Conservation (phyloP, 805 yeast genomes). For the Schizosaccharomyces lindneri region DNA sequence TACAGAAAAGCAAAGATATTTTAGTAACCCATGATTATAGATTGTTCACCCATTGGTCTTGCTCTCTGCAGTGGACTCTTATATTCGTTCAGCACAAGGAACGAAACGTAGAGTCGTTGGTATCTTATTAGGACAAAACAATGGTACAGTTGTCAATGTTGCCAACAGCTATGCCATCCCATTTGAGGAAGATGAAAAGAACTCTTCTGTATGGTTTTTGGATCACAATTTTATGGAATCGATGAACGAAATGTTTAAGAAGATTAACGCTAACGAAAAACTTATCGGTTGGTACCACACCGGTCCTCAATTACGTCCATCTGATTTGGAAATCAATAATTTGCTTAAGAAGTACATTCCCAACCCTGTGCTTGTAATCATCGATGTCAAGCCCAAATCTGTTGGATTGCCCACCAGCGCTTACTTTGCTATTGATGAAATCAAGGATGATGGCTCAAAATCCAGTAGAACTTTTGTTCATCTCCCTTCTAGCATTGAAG, state of each 20-base stretch:
- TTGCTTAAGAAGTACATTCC: conserved; percentile 59
- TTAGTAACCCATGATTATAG: background rate
- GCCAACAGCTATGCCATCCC: conserved; percentile 90
- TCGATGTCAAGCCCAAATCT: conserved; percentile 62
- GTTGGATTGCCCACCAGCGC: conserved; percentile 94
- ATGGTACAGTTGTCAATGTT: conserved; percentile 33
- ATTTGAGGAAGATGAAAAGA: conserved; percentile 85
- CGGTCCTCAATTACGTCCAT: conserved; percentile 73
- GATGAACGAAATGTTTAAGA: conserved; percentile 94
- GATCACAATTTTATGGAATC: conserved; percentile 90
- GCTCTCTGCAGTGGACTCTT: conserved; percentile 84
- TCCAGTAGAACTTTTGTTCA: conserved; percentile 84
- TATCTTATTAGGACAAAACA: conserved; percentile 66
- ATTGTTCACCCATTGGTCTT: conserved; percentile 89
- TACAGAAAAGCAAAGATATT: background rate
- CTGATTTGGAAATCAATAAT: conserved; percentile 80
- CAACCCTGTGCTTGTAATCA: conserved; percentile 65
- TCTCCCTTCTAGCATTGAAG: conserved; percentile 75
- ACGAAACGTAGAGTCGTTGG: conserved; percentile 70
- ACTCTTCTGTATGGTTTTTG: conserved; percentile 81
- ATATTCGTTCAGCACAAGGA: conserved; percentile 57
- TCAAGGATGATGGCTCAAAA: conserved; percentile 82
- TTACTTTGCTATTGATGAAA: conserved; percentile 78
- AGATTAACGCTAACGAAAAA: conserved; percentile 89
- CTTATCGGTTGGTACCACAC: conserved; percentile 98